Evolutionary conservation across 2,329 filamentous ascomycete species (phyloP).

Genomic region (Xylaria polymorpha): DNA sequence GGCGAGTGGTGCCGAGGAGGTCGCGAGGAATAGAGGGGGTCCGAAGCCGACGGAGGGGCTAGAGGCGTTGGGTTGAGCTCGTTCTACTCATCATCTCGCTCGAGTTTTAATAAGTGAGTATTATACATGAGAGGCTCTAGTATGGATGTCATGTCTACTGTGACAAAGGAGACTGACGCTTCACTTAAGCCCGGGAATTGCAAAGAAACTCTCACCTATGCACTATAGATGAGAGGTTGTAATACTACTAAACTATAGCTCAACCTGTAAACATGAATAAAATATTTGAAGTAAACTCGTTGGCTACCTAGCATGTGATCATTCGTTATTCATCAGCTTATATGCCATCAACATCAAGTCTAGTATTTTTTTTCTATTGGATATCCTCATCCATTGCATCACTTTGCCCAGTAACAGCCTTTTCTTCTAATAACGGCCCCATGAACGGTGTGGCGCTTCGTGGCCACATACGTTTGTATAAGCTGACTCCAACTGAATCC

Average conservation of each 20-base stretch:
- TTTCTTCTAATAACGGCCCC: slow-evolving; percentile 57
- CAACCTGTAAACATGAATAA: background rate
- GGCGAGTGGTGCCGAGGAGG: slow-evolving; percentile 81
- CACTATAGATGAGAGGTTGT: background rate
- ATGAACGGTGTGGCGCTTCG: slow-evolving; percentile 67
- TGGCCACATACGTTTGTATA: slow-evolving; percentile 89
- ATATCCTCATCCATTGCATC: slow-evolving; percentile 58
- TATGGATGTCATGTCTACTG: background rate
- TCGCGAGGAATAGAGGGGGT: slow-evolving; percentile 64
- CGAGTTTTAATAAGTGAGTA: background rate
- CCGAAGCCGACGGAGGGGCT: slow-evolving; percentile 68
- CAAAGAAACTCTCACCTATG: background rate
- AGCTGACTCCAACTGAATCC: slow-evolving; percentile 89
- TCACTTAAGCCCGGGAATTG: background rate
- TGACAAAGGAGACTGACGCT: background rate
- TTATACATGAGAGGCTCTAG: background rate
- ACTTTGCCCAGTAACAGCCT: slow-evolving; percentile 39
- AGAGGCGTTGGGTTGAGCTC: slow-evolving; percentile 55
- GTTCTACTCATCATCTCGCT: background rate
- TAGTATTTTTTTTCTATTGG: slow-evolving; percentile 35
- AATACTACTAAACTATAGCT: slow-evolving; percentile 18
- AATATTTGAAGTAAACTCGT: slow-evolving; percentile 8
- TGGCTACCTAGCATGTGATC: slow-evolving; percentile 17
- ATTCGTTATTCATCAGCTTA: slow-evolving; percentile 35
- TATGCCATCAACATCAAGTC: slow-evolving; percentile 22